phyloP scores from a whole-genome alignment of 2,329 filamentous ascomycete genomes.

The Tolypocladium tropicale region DNA sequence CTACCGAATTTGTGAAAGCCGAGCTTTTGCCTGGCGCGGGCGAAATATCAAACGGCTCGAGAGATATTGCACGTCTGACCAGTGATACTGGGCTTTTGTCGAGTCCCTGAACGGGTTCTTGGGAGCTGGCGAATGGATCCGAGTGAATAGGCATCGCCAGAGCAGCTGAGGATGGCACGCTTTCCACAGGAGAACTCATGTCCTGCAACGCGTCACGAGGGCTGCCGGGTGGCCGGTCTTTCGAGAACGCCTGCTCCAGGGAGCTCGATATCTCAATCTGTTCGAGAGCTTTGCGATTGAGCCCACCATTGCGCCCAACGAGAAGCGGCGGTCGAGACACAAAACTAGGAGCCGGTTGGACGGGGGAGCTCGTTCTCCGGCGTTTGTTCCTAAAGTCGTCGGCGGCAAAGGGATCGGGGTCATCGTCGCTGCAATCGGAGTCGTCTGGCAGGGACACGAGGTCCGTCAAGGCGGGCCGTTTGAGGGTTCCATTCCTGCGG shows the following conservation, averaged over 20 bases:
- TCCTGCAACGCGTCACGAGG: background rate
- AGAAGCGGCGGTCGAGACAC: background rate
- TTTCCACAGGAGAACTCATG: background rate
- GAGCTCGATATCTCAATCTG: conserved; percentile 28
- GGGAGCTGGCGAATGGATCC: conserved; percentile 26
- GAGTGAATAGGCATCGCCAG: conserved; percentile 7
- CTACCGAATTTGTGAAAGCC: background rate
- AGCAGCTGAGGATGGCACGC: background rate
- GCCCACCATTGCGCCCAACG: background rate
- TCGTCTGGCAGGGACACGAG: background rate
- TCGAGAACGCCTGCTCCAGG: conserved; percentile 8
- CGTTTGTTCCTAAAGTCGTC: background rate
- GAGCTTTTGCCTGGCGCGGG: background rate
- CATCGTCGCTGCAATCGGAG: background rate
- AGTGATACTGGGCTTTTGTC: background rate
- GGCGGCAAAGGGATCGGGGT: background rate
- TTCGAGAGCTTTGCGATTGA: conserved; percentile 6
- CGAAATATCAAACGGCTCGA: conserved; percentile 9
- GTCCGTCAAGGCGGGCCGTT: background rate
- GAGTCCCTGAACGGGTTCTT: conserved; percentile 2
- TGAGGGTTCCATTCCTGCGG: background rate
- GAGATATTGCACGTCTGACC: conserved; percentile 4
- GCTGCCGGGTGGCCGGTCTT: background rate
- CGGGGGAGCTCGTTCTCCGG: background rate
- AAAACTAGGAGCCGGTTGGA: background rate